Evolutionary conservation across 306 rosid species (phyloP), one percentile per base, ranked within the genome.

Genomic region (Prosopis cineraria): DNA sequence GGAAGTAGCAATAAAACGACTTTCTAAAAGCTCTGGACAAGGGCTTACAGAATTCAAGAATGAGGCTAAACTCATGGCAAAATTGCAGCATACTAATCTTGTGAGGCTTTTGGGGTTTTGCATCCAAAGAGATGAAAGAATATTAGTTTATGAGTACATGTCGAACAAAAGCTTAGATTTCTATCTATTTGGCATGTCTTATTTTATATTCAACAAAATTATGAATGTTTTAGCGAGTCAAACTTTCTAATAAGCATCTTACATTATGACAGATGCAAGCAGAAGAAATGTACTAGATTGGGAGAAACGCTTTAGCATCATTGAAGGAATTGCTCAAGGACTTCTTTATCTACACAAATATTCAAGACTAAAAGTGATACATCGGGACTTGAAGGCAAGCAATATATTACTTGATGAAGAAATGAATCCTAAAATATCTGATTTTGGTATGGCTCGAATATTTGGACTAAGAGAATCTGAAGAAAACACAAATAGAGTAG

Each of bases 401-500:
- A 84, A 85, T 40, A 68, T 77, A 31, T 72, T 82, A 17, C 84
- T 87, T 68, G 88, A 87, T 72, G 48, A 76, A 25, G 74, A 65
- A 39, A 79, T 88, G 87, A 88, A 76, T 31, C 85, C 86, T 1
- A 81, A 85, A 79, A 78, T 88, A 69, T 79, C 89, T 2, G 85
- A 85, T 75, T 88, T 85, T 65, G 88, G 87, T 24, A 48, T 88
- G 86, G 89, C 85, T 44, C 66, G 80, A 68, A 85, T 88, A 64
- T 85, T 85, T 64, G 75, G 80, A 27, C 0, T 56, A 10, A 69
- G 45, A 31, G 76, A 74, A 17, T 52, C 43, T 0, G 82, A 88
- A 65, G 85, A 77, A 72, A 85, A 81, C 10, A 85, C 86, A 68
- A 83, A 73, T n/a, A 73, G 85, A 70, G 69, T 82, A 31, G 85